Percentiles rank a stretch among this genome's conserved stretches.
These are phyloP conservation scores for Sequoia sempervirens DNA, from an alignment of 75 land plant genomes.

Conservation along the genomic window DNA sequence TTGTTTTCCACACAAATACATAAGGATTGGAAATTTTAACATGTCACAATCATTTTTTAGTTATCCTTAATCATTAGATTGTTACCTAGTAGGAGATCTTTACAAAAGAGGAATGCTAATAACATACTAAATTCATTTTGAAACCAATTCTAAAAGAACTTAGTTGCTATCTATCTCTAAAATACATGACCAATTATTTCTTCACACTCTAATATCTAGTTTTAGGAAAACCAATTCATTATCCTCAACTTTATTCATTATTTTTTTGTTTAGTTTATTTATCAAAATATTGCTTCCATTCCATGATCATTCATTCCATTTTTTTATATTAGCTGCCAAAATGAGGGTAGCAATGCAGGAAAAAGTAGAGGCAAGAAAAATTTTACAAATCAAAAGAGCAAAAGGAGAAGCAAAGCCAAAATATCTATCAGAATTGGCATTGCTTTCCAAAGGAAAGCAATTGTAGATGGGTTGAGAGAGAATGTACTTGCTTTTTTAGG, in stretches of 20 bases:
- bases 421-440: slow-evolving; percentile 46
- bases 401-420: slow-evolving; percentile 58
- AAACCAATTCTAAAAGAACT: too few species aligned
- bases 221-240: too few species aligned
- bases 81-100: not conserved
- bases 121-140: too few species aligned
- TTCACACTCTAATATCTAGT: too few species aligned
- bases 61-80: not conserved
- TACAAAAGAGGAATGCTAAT: not conserved
- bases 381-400: slow-evolving; percentile 54
- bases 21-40: too few species aligned
- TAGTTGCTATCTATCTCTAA: not conserved
- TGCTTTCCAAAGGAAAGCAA: slow-evolving; percentile 39
- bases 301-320: not conserved
- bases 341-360: slow-evolving; percentile 48
- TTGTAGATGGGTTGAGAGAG: slow-evolving; percentile 39
- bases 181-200: too few species aligned
- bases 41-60: not conserved
- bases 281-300: not conserved
- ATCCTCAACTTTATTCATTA: not conserved
- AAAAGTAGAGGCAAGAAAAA: slow-evolving; percentile 58
- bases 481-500: slow-evolving; percentile 39
- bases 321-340: slow-evolving; percentile 33
- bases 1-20: too few species aligned
- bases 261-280: not conserved